Evolutionary conservation across 2,329 filamentous ascomycete genomes (phyloP).

Genomic region (Penicillium sp.): DNA sequence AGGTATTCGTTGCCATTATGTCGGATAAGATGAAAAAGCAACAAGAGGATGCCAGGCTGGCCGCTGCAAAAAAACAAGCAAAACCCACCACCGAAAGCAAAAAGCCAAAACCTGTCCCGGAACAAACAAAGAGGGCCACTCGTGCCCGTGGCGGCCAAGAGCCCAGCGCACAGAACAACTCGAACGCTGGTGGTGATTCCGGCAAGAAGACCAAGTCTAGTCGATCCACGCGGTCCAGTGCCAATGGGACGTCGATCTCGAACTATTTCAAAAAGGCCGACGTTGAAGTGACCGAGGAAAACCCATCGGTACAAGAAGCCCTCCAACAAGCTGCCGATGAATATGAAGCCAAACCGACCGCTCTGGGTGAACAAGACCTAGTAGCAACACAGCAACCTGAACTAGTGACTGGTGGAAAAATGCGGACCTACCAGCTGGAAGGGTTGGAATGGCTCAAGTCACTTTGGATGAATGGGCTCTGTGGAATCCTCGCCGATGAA

Average conservation of each 20-base stretch:
- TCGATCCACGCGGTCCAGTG: slow-evolving; percentile 29
- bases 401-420: slow-evolving; percentile 80
- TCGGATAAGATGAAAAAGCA: slow-evolving; percentile 53
- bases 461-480: slow-evolving; percentile 84
- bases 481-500: slow-evolving; percentile 88
- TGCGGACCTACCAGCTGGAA: slow-evolving; percentile 93
- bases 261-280: slow-evolving; percentile 64
- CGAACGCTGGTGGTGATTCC: slow-evolving; percentile 18
- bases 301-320: slow-evolving; percentile 58
- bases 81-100: slow-evolving; percentile 29
- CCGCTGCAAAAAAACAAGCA: slow-evolving; percentile 34
- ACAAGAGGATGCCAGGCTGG: slow-evolving; percentile 44
- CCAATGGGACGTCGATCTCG: slow-evolving; percentile 51
- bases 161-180: slow-evolving; percentile 14
- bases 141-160: slow-evolving; percentile 28
- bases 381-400: slow-evolving; percentile 83
- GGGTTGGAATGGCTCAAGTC: slow-evolving; percentile 89
- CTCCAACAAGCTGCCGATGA: slow-evolving; percentile 60
- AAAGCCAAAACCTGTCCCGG: slow-evolving; percentile 27
- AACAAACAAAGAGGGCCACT: slow-evolving; percentile 32
- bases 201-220: slow-evolving; percentile 24
- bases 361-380: slow-evolving; percentile 66
- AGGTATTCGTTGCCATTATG: slow-evolving; percentile 53
- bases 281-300: slow-evolving; percentile 54
- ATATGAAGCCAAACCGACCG: slow-evolving; percentile 59